Conservation (phyloP, 345 rosid genomes). For the Eucalyptus decipiens region DNA sequence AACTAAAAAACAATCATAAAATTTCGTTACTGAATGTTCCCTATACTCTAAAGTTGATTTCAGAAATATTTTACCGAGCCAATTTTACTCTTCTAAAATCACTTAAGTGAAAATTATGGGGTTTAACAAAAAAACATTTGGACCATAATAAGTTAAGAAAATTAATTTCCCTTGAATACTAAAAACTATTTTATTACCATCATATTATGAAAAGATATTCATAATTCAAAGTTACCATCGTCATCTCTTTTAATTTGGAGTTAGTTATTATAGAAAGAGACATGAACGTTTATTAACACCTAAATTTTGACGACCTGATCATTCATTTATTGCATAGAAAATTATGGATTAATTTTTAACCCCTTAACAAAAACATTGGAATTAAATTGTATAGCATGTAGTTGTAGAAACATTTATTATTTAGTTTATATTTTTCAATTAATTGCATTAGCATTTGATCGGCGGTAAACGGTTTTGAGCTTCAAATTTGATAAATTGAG, state of each 20-base stretch:
- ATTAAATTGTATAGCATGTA: too few species aligned
- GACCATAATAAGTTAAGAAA: not conserved
- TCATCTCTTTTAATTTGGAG: not conserved
- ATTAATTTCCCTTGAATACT: not conserved
- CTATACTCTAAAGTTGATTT: not conserved
- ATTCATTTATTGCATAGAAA: fast-evolving
- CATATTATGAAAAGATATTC: not conserved
- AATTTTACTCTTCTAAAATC: not conserved
- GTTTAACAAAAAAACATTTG: not conserved
- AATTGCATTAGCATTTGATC: too few species aligned
- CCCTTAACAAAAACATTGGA: fast-evolving
- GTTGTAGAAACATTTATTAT: too few species aligned
- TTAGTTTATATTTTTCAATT: too few species aligned
- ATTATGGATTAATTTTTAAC: too few species aligned
- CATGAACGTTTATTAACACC: too few species aligned
- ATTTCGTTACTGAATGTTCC: not conserved
- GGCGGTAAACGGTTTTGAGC: too few species aligned
- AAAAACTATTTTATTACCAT: not conserved
- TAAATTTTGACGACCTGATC: fast-evolving
- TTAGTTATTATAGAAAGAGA: not conserved
- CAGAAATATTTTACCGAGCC: not conserved
- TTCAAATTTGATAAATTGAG: too few species aligned
- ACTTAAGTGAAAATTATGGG: not conserved
- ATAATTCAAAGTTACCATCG: not conserved
- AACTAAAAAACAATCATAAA: not conserved